phyloP scores from a whole-genome alignment of 2,329 filamentous ascomycete genomes.

The Aspergillus tubingensis region DNA sequence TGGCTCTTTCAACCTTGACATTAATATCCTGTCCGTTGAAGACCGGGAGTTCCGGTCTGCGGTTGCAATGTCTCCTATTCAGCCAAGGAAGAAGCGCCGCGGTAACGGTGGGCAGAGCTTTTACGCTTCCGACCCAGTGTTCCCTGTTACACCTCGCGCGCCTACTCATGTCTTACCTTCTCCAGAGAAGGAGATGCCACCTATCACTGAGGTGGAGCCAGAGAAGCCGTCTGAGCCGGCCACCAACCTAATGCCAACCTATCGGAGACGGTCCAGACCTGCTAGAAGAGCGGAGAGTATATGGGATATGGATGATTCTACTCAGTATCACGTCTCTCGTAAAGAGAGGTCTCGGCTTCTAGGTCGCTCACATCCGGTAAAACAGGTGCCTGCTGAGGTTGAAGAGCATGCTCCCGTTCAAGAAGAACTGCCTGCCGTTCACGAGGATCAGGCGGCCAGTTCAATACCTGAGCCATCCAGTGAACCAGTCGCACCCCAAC shows the following conservation, averaged over 20 bases:
- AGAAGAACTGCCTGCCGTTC: conserved; percentile 8
- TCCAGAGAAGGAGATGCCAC: conserved; percentile 15
- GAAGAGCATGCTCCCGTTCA: not conserved
- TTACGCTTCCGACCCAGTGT: conserved; percentile 31
- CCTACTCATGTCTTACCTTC: conserved; percentile 20
- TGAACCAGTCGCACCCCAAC: conserved; percentile 4
- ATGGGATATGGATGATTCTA: conserved; percentile 41
- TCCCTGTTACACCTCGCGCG: conserved; percentile 31
- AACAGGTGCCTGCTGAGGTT: not conserved
- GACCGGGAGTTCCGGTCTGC: conserved; percentile 43
- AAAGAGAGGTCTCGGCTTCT: conserved; percentile 17
- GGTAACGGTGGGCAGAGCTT: conserved; percentile 35
- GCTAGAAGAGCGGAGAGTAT: conserved; percentile 31
- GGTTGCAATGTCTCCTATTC: conserved; percentile 35
- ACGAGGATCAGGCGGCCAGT: conserved; percentile 15
- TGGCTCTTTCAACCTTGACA: conserved; percentile 35
- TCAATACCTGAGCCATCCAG: conserved; percentile 17
- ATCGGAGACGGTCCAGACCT: conserved; percentile 26
- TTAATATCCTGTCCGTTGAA: conserved; percentile 43
- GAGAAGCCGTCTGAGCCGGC: conserved; percentile 2
- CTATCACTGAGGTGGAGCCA: conserved; percentile 17
- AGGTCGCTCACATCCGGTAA: conserved; percentile 12
- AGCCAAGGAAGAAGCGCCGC: conserved; percentile 41
- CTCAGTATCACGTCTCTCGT: conserved; percentile 26
- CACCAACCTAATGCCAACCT: conserved; percentile 19